A percentile compares a stretch with the other conserved stretches of the same genome.
These are phyloP conservation scores for Alnus glutinosa DNA, from an alignment of 306 rosid species.

Conservation along the genomic window DNA sequence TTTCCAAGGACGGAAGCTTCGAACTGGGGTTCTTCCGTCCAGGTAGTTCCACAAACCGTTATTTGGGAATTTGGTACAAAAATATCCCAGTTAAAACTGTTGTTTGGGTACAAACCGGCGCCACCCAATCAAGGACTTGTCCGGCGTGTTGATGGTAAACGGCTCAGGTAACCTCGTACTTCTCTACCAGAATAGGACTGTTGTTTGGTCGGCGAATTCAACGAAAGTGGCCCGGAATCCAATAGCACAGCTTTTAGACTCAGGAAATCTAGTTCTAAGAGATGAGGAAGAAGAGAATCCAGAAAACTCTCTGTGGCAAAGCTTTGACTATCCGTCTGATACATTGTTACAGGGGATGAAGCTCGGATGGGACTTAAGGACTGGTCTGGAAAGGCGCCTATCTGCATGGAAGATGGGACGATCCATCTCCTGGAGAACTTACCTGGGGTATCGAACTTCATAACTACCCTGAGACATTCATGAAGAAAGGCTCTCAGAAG, in stretches of 20 bases:
- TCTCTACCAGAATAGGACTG: background rate
- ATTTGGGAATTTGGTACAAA: slow-evolving; percentile 1
- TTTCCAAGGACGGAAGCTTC: background rate
- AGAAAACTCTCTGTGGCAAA: background rate
- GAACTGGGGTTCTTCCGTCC: background rate
- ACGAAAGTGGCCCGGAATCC: background rate
- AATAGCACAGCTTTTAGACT: background rate
- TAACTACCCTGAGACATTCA: slow-evolving; percentile 34
- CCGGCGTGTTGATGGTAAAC: background rate
- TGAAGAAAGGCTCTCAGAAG: slow-evolving; percentile 39
- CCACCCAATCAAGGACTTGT: background rate
- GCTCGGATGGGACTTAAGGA: background rate
- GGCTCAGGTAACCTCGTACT: background rate
- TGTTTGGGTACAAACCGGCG: background rate
- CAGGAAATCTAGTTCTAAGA: background rate
- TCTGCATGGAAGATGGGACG: background rate
- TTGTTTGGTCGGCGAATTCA: background rate
- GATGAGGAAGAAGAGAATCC: background rate
- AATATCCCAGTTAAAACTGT: background rate
- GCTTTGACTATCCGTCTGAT: background rate
- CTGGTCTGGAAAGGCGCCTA: background rate
- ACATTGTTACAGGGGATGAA: background rate
- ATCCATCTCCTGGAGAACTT: background rate
- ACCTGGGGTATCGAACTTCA: slow-evolving; percentile 30
- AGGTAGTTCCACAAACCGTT: background rate